These are phyloP conservation scores for Hericium coralloides DNA, from an alignment of 768 basidiomycete species.

Conservation along the genomic window DNA sequence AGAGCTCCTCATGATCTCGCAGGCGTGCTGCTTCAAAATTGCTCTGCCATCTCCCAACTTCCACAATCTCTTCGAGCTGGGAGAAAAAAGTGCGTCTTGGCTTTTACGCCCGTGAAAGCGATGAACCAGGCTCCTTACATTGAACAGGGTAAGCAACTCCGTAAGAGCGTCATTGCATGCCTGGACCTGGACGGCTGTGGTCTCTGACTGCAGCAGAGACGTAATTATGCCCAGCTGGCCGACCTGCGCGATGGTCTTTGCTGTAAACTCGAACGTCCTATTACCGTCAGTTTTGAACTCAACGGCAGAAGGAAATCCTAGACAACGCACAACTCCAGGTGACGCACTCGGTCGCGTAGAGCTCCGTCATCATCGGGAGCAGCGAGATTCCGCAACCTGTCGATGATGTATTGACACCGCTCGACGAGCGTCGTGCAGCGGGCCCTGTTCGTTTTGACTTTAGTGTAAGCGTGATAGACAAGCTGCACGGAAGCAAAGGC, in stretches of 20 bases:
- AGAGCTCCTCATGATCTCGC: constrained; percentile 10
- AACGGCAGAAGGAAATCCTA: background rate
- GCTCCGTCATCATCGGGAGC: constrained; percentile 1
- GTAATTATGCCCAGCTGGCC: constrained; percentile 10
- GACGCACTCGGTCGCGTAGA: constrained; percentile 4
- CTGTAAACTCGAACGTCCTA: constrained; percentile 10
- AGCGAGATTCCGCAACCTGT: constrained; percentile 8
- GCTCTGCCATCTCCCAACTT: constrained; percentile 8
- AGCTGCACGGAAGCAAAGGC: constrained; percentile 14
- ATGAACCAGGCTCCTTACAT: constrained; percentile 1
- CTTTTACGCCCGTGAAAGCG: background rate
- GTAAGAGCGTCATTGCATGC: constrained; percentile 12
- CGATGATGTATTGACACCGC: constrained; percentile 10
- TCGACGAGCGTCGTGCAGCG: constrained; percentile 14
- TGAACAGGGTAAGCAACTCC: constrained; percentile 10
- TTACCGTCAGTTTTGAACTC: background rate
- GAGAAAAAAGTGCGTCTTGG: background rate
- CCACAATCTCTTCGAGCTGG: constrained; percentile 9
- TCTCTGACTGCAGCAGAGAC: constrained; percentile 9
- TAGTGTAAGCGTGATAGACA: constrained; percentile 11
- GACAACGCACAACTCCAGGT: constrained; percentile 8
- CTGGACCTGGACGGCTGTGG: constrained; percentile 9
- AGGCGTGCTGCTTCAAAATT: constrained; percentile 7
- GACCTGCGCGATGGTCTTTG: constrained; percentile 7
- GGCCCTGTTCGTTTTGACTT: constrained; percentile 11